Evolutionary conservation across 768 basidiomycete genomes (phyloP).

Genomic region (Tulasnella sp.): DNA sequence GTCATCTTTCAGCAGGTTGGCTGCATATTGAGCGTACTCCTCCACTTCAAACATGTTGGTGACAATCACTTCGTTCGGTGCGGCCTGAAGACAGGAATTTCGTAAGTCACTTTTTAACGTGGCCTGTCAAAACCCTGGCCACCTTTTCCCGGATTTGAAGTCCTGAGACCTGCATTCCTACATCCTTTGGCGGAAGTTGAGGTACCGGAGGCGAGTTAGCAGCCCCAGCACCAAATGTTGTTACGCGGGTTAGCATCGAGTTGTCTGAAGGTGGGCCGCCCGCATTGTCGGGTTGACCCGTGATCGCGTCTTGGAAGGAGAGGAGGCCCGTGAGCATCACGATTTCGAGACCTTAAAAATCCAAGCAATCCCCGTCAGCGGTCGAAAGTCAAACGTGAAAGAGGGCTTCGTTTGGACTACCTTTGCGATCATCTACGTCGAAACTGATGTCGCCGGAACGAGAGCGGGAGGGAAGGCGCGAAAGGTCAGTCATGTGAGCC

Average conservation of each 20-base stretch:
- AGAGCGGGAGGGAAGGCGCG: background rate
- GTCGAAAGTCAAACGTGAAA: background rate
- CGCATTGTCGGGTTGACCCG: slow-evolving; percentile 9
- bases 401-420: slow-evolving; percentile 19
- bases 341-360: slow-evolving; percentile 62
- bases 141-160: slow-evolving; percentile 25
- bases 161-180: background rate
- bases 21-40: slow-evolving; percentile 70
- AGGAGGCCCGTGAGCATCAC: slow-evolving; percentile 70
- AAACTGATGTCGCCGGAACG: slow-evolving; percentile 49
- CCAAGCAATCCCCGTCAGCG: background rate
- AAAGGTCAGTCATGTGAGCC: background rate
- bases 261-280: background rate
- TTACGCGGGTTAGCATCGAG: background rate
- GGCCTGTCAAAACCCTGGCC: no score
- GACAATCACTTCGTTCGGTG: slow-evolving; percentile 63
- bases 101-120: no score
- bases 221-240: background rate
- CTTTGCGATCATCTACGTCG: slow-evolving; percentile 76
- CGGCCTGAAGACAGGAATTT: slow-evolving; percentile 16
- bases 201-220: slow-evolving; percentile 13
- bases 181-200: slow-evolving; percentile 20
- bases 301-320: slow-evolving; percentile 61
- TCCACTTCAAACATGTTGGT: slow-evolving; percentile 58
- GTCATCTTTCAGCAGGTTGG: slow-evolving; percentile 63